These are phyloP conservation scores for Olyra latifolia DNA, from an alignment of 176 grass and related monocot genomes.

Conservation along the genomic window DNA sequence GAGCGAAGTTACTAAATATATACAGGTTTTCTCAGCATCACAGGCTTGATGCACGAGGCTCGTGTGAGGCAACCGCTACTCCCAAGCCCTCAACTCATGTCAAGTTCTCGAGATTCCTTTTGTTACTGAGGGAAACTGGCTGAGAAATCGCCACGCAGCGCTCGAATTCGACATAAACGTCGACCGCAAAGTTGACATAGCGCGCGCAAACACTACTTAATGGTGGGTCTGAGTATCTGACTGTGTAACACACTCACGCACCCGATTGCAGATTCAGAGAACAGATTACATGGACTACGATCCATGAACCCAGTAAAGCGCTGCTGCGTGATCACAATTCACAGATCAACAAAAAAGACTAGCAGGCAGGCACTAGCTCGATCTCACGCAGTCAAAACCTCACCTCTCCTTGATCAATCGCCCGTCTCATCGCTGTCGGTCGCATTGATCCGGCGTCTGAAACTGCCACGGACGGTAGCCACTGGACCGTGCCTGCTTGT, in stretches of 20 bases:
- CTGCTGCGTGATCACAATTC: neutral
- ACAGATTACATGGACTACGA: neutral
- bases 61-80: conserved; percentile 28
- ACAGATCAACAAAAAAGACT: neutral
- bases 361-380: neutral
- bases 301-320: neutral
- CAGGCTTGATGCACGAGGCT: neutral
- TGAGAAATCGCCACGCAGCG: neutral
- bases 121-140: neutral
- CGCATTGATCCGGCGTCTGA: neutral
- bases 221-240: no score
- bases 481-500: neutral
- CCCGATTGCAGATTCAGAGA: neutral
- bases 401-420: neutral
- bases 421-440: neutral
- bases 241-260: no score
- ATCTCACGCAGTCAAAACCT: conserved; percentile 4
- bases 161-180: neutral
- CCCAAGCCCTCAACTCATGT: neutral
- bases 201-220: neutral
- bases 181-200: no score
- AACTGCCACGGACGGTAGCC: neutral
- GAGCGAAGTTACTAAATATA: neutral
- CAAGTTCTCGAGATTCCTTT: neutral
- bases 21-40: neutral